Evolutionary conservation across 2,329 filamentous ascomycete genomes (phyloP), one percentile per base, ranked within the genome.

Genomic region (Aureobasidium pullulans): DNA sequence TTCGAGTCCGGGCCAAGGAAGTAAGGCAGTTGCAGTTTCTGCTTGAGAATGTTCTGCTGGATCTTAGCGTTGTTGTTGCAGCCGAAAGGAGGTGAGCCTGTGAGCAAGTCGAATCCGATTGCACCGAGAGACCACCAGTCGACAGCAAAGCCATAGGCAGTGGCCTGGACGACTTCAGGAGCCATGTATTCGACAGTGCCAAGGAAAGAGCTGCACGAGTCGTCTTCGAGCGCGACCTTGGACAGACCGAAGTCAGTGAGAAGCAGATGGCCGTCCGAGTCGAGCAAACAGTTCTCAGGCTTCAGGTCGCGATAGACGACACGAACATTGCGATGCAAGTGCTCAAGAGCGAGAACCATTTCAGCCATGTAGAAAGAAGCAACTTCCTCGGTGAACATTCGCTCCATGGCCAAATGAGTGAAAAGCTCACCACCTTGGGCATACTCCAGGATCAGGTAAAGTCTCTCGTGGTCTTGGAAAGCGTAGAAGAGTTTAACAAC

Each of bases 161-260:
- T 86, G 62, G 91, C 92, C 63, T 86, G 83, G 62, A 99, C 85
- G 54, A 99, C 89, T 75, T 99, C 94, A 0, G 94, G 94, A 0
- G 94, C 95, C 94, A 99, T 99, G 81, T 99, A 99, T 72, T 97
- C 94, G 61, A 96, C 87, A 0, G 94, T 99, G 53, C 94, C 94
- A 9, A 96, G 84, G 65, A 96, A 88, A 43, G 90, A 96, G 74
- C 91, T 90, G 79, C 93, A 96, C 34, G 79, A 80, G 64, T 81
- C 81, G 58, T 83, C 85, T 60, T 91, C 86, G 15, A 94, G 82
- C 0, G 92, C 87, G 34, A 97, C 94, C 75, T 99, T 99, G 76
- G 90, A 96, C 16, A 99, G 83, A 4, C 94, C 94, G 71, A 99
- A 99, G 73, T 99, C 95, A 1, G 95, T 97, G 31, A 99, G 82